Conservation (phyloP, 1,139 yeast genomes). For the Taphrina deformans region DNA sequence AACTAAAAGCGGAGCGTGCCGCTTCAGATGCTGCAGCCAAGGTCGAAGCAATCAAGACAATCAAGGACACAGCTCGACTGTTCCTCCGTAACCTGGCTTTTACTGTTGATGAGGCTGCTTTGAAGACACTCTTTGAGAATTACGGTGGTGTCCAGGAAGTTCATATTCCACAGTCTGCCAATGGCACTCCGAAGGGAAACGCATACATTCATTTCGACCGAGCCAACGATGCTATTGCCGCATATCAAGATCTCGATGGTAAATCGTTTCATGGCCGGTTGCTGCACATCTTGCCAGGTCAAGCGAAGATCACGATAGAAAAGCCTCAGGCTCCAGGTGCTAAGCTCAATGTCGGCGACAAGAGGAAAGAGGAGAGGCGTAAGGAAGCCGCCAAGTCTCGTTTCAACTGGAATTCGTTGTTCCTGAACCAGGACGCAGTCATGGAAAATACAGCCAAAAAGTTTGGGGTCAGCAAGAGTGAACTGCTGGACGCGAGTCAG, state of each 20-base stretch:
- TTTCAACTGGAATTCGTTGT: conserved; percentile 93
- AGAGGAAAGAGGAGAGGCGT: conserved; percentile 79
- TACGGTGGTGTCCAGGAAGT: conserved; percentile 53
- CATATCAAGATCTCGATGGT: conserved; percentile 74
- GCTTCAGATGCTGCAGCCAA: conserved; percentile 37
- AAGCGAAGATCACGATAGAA: conserved; percentile 63
- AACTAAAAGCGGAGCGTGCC: conserved; percentile 40
- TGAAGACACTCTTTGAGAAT: conserved; percentile 56
- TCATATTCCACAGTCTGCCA: conserved; percentile 87
- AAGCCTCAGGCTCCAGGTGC: conserved; percentile 59
- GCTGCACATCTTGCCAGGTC: conserved; percentile 83
- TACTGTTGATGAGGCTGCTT: conserved; percentile 77
- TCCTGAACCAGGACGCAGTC: conserved; percentile 88
- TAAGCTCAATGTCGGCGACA: conserved; percentile 50
- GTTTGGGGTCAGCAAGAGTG: conserved; percentile 78
- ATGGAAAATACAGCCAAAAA: conserved; percentile 83
- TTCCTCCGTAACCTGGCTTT: conserved; percentile 85
- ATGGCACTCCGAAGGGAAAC: conserved; percentile 89
- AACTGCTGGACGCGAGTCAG: conserved; percentile 81
- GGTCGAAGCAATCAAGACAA: conserved; percentile 50
- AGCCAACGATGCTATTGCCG: conserved; percentile 70
- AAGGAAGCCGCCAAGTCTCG: conserved; percentile 83
- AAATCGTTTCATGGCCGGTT: conserved; percentile 93
- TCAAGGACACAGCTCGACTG: conserved; percentile 72
- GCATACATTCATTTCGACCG: conserved; percentile 75